Evolutionary conservation across 192 early-diverging fungal species (phyloP), one percentile per base, ranked within the genome.

Genomic region (Backusella westeae): DNA sequence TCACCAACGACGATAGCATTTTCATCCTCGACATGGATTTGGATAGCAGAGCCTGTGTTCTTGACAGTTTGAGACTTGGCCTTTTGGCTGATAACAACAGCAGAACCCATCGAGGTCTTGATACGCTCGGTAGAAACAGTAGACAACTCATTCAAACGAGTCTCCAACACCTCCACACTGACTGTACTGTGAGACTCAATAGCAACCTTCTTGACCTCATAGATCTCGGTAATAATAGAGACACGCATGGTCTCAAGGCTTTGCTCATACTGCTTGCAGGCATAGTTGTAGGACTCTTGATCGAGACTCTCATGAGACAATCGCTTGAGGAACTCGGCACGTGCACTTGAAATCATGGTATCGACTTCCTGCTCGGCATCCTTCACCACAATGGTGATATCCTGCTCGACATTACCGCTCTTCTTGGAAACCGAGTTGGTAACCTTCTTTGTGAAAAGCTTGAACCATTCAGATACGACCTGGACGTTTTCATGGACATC

Each of bases 401-500:
- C 44, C 6, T 67, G 21, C 26, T 15, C 63, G 15, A 75, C 74
- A 34, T 75, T 21, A 0, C 23, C 42, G 7, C 42, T 41, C 5
- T 32, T 41, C 26, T 67, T 39, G 15, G 21, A 17, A 32, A 67
- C 74, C 6, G 63, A 67, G 21, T n/a, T 42, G 9, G 29, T 29
- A 35, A 75, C 6, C 23, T 34, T 56, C 4, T 44, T 32, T 19
- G 74, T 75, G 34, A 75, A 63, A 29, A 42, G 39, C 15, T 75
- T 39, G 39, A 75, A 67, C 74, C 74, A 75, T 46, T 75, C 52
- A 19, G 41, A 59, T 8, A 75, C 34, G 0, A 75, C 41, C 32
- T 26, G 38, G 3, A 42, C 74, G n/a, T 75, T 75, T 6, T 75
- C 74, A 9, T 75, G 32, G 15, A 75, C 74, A 75, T 75, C 74